Percentiles rank a stretch among this genome's conserved stretches.
phyloP scores from a whole-genome alignment of 148 eudicot genomes.

The Euryodendron excelsum region DNA sequence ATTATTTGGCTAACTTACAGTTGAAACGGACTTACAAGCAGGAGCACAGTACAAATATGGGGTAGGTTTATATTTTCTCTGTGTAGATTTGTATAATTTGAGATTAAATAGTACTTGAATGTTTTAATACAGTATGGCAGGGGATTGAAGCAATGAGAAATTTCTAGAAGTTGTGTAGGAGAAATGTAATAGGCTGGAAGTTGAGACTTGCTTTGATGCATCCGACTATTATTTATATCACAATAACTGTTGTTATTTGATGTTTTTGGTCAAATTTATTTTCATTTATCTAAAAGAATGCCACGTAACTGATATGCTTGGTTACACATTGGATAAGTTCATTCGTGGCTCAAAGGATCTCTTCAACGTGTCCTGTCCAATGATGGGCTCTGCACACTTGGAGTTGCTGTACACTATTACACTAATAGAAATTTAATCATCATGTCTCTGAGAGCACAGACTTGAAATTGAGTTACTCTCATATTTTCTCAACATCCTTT shows the following conservation, averaged over 20 bases:
- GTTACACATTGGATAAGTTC: background rate
- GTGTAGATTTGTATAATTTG: background rate
- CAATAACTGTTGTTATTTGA: background rate
- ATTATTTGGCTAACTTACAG: conserved; percentile 41
- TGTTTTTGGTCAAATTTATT: background rate
- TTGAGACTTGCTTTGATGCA: background rate
- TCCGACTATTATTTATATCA: background rate
- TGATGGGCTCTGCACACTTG: background rate
- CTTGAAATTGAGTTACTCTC: background rate
- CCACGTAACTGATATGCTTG: background rate
- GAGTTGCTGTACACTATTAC: background rate
- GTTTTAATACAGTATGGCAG: background rate
- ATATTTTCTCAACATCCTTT: background rate
- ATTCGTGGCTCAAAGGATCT: background rate
- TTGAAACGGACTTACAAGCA: conserved; percentile 91
- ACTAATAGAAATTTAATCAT: background rate
- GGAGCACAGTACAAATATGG: conserved; percentile 91
- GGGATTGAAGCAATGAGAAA: background rate
- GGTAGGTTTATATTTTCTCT: conserved; percentile 42
- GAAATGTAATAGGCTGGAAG: background rate
- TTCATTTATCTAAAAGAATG: background rate
- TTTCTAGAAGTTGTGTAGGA: background rate
- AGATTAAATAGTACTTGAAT: background rate
- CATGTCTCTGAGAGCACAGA: background rate
- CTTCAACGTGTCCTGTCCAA: background rate